These are phyloP conservation scores for Mallotus nudiflorus DNA, from an alignment of 345 rosid species.

Conservation along the genomic window DNA sequence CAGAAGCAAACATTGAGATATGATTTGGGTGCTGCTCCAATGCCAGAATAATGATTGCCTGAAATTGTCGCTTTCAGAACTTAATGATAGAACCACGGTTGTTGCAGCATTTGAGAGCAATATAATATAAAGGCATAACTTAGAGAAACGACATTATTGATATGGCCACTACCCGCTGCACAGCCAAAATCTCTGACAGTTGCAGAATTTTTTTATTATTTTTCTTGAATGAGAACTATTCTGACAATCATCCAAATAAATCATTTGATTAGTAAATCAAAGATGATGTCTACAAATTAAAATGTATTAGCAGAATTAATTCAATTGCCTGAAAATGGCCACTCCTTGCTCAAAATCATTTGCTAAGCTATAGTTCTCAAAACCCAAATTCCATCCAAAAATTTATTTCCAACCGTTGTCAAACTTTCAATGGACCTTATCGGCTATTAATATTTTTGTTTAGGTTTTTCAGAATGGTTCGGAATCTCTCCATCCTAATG, in stretches of 20 bases:
- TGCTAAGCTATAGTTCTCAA: background rate
- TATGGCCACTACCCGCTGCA: background rate
- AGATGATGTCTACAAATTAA: background rate
- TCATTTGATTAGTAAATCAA: slow-evolving; percentile 15
- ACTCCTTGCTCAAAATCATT: slow-evolving; percentile 10
- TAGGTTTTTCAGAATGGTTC: too few relatives aligned
- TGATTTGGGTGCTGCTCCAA: background rate
- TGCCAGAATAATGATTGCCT: background rate
- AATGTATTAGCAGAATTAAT: background rate
- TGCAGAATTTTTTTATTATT: slow-evolving; percentile 5
- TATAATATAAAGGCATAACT: background rate
- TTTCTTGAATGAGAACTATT: background rate
- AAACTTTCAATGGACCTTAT: too few relatives aligned
- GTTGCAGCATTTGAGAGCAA: background rate
- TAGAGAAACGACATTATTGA: background rate
- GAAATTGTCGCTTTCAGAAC: background rate
- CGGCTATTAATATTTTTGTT: too few relatives aligned
- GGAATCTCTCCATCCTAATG: too few relatives aligned
- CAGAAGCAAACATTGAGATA: too few relatives aligned
- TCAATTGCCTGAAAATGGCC: background rate
- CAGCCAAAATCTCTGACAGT: background rate
- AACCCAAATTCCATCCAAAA: too few relatives aligned
- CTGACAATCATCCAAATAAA: background rate
- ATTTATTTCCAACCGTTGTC: too few relatives aligned
- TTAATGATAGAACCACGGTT: background rate